A percentile compares a stretch with the other conserved stretches of the same genome.
These are phyloP conservation scores for Ceratocystis lukuohia DNA, from an alignment of 2,329 filamentous ascomycete species.

Conservation along the genomic window DNA sequence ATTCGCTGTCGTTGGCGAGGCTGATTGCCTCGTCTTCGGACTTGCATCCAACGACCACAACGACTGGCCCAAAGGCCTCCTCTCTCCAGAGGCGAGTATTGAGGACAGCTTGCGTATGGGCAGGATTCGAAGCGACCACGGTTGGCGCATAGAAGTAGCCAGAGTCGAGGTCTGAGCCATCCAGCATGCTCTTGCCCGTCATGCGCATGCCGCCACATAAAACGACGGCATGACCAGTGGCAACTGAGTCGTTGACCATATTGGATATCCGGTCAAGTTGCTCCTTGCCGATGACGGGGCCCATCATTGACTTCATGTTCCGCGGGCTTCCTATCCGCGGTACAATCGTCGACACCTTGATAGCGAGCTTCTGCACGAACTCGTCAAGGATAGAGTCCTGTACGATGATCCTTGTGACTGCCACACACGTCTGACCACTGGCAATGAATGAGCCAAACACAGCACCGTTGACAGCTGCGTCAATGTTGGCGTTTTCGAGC, in stretches of 20 bases:
- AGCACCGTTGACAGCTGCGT: constrained; percentile 44
- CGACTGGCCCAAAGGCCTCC: constrained; percentile 52
- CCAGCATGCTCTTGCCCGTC: constrained; percentile 31
- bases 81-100: constrained; percentile 39
- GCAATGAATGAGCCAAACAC: constrained; percentile 36
- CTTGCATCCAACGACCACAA: constrained; percentile 37
- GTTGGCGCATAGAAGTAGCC: constrained; percentile 25
- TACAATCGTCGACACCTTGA: constrained; percentile 30
- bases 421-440: constrained; percentile 47
- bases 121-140: constrained; percentile 37
- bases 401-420: constrained; percentile 46
- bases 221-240: constrained; percentile 24
- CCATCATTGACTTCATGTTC: constrained; percentile 26
- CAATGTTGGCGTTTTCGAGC: constrained; percentile 51
- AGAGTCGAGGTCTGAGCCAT: constrained; percentile 45
- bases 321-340: constrained; percentile 30
- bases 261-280: constrained; percentile 46
- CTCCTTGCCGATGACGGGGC: constrained; percentile 32
- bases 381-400: constrained; percentile 35
- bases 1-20: constrained; percentile 34
- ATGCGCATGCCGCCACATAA: constrained; percentile 25
- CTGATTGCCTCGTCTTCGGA: constrained; percentile 26
- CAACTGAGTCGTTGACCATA: constrained; percentile 34
- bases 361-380: constrained; percentile 48
- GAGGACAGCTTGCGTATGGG: constrained; percentile 23